These are phyloP conservation scores for Teunomyces lycoperdinae DNA, from an alignment of 805 yeast species.

Conservation along the genomic window DNA sequence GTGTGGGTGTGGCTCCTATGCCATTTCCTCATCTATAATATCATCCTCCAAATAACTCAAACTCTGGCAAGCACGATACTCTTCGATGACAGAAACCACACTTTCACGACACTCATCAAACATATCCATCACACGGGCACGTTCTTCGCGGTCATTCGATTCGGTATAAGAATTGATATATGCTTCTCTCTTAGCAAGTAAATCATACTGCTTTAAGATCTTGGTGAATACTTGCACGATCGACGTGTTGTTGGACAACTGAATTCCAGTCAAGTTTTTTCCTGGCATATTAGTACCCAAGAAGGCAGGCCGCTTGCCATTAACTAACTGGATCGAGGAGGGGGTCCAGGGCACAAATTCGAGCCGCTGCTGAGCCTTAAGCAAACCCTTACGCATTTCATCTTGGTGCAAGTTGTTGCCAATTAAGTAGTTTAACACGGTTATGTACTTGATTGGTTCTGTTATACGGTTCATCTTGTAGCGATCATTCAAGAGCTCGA, in stretches of 20 bases:
- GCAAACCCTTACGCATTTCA: conserved; percentile 68
- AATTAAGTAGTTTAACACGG: conserved; percentile 66
- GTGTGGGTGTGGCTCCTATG: conserved; percentile 11
- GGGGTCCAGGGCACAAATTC: conserved; percentile 86
- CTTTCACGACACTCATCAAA: conserved; percentile 50
- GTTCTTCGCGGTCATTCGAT: conserved; percentile 41
- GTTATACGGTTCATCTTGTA: conserved; percentile 62
- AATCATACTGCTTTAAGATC: conserved; percentile 74
- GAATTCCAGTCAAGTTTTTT: conserved; percentile 61
- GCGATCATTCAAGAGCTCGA: conserved; percentile 77
- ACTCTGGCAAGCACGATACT: conserved; percentile 43
- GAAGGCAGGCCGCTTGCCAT: conserved; percentile 71
- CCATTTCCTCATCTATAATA: conserved; percentile 27
- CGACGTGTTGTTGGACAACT: conserved; percentile 80
- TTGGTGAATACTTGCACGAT: conserved; percentile 64
- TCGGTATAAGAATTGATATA: conserved; percentile 74
- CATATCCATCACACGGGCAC: conserved; percentile 44
- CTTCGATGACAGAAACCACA: conserved; percentile 44
- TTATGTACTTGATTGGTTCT: conserved; percentile 50
- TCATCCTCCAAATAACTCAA: conserved; percentile 48
- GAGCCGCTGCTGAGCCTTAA: conserved; percentile 63
- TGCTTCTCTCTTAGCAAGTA: conserved; percentile 75
- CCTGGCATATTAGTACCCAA: conserved; percentile 31
- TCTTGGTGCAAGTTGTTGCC: conserved; percentile 60
- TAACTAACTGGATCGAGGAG: conserved; percentile 72